Evolutionary conservation across 345 rosid genomes (phyloP).

Genomic region (Brassica carinata): DNA sequence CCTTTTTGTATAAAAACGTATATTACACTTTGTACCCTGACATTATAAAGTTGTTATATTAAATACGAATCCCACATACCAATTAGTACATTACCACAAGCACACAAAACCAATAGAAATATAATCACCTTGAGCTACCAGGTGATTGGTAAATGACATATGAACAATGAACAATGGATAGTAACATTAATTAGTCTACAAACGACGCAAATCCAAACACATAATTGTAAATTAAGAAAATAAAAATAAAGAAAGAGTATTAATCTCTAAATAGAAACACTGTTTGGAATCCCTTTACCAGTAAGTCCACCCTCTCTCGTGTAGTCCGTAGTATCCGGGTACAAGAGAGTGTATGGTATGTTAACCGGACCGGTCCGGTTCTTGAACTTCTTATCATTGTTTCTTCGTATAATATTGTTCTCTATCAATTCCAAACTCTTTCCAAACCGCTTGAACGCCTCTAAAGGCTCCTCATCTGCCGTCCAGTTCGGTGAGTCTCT

Average conservation of each 20-base stretch:
- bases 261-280: constrained; percentile 64
- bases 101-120: background rate
- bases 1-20: background rate
- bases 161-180: background rate
- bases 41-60: background rate
- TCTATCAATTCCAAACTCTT: constrained; percentile 61
- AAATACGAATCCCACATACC: background rate
- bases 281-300: constrained; percentile 90
- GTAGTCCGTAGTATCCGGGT: constrained; percentile 69
- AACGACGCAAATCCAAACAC: background rate
- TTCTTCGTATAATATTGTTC: constrained; percentile 51
- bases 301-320: constrained; percentile 68
- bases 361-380: constrained; percentile 79
- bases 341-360: constrained; percentile 77
- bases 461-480: constrained; percentile 61
- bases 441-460: constrained; percentile 66
- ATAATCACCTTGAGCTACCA: background rate
- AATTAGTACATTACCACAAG: background rate
- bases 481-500: constrained; percentile 77
- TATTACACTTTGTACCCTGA: background rate
- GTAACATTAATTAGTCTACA: background rate
- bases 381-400: constrained; percentile 62
- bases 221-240: background rate
- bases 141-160: background rate
- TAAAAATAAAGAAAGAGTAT: background rate